These are phyloP conservation scores for Saccharum officinarum DNA, from an alignment of 176 grass and related monocot species.

Conservation along the genomic window DNA sequence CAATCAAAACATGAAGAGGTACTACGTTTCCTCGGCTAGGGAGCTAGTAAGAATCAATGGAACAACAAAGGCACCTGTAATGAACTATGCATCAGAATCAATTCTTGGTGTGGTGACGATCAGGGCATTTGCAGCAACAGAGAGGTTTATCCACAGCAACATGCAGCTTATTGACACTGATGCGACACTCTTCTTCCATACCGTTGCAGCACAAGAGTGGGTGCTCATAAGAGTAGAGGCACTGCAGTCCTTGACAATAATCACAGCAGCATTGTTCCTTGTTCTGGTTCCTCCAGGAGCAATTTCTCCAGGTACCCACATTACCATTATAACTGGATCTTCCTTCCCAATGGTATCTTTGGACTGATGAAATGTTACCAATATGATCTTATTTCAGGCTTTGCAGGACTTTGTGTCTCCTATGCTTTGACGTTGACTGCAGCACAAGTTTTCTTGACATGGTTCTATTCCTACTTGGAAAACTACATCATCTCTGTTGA, in stretches of 20 bases:
- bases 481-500: conserved; percentile 89
- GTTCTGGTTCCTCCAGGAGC: conserved; percentile 67
- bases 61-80: conserved; percentile 88
- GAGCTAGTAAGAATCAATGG: conserved; percentile 96
- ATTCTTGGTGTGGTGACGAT: conserved; percentile 78
- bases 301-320: conserved; percentile 71
- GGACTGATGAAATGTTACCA: conserved; percentile 3
- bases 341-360: conserved; percentile 5
- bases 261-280: conserved; percentile 72
- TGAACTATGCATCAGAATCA: conserved; percentile 88
- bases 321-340: neutral
- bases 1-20: conserved; percentile 55
- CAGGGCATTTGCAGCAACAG: conserved; percentile 59
- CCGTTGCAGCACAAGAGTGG: conserved; percentile 85
- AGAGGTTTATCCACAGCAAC: conserved; percentile 70
- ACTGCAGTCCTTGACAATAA: conserved; percentile 73
- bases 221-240: conserved; percentile 87
- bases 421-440: conserved; percentile 69
- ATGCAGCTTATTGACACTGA: conserved; percentile 78
- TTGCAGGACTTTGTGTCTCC: conserved; percentile 87
- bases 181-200: conserved; percentile 84
- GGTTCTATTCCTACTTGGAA: conserved; percentile 83
- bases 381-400: conserved; percentile 56
- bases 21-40: conserved; percentile 79
- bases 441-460: conserved; percentile 71